These are phyloP conservation scores for Pleomassaria siparia DNA, from an alignment of 2,329 filamentous ascomycete species.

Conservation along the genomic window DNA sequence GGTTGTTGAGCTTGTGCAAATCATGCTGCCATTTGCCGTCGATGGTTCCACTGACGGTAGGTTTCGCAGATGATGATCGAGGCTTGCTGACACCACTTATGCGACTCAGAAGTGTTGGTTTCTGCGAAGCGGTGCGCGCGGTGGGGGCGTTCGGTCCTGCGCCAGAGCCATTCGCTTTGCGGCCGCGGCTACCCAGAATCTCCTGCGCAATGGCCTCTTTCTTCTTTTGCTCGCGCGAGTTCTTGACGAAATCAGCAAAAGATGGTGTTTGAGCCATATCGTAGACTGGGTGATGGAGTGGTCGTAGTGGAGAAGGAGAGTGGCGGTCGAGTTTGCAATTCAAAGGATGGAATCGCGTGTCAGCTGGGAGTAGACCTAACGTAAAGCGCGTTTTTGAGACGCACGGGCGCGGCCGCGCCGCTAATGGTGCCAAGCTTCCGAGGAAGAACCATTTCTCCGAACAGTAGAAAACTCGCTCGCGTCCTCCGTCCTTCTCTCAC, in stretches of 20 bases:
- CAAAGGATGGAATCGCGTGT: background rate
- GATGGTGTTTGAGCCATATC: constrained; percentile 17
- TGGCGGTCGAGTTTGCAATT: constrained; percentile 1
- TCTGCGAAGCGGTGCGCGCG: constrained; percentile 46
- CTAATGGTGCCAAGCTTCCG: constrained; percentile 6
- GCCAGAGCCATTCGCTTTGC: constrained; percentile 57
- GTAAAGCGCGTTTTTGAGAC: constrained; percentile 1
- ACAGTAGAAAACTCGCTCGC: constrained; percentile 22
- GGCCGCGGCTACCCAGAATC: constrained; percentile 64
- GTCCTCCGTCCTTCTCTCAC: constrained; percentile 15
- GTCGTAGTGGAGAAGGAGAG: background rate
- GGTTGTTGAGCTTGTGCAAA: constrained; percentile 56
- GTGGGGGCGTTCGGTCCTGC: constrained; percentile 50
- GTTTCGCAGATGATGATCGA: constrained; percentile 45
- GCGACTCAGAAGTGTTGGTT: constrained; percentile 66
- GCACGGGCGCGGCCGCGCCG: constrained; percentile 9
- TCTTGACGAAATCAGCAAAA: constrained; percentile 37
- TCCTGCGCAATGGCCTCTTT: constrained; percentile 70
- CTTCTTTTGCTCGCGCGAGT: constrained; percentile 67
- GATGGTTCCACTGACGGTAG: constrained; percentile 61
- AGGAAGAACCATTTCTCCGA: constrained; percentile 22
- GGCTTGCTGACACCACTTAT: constrained; percentile 76
- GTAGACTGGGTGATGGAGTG: background rate
- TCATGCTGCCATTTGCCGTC: constrained; percentile 73
- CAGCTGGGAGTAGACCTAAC: background rate